A percentile compares a stretch with the other conserved stretches of the same genome.
Evolutionary conservation across 345 rosid species (phyloP).

Genomic region (Hypericum androsaemum): DNA sequence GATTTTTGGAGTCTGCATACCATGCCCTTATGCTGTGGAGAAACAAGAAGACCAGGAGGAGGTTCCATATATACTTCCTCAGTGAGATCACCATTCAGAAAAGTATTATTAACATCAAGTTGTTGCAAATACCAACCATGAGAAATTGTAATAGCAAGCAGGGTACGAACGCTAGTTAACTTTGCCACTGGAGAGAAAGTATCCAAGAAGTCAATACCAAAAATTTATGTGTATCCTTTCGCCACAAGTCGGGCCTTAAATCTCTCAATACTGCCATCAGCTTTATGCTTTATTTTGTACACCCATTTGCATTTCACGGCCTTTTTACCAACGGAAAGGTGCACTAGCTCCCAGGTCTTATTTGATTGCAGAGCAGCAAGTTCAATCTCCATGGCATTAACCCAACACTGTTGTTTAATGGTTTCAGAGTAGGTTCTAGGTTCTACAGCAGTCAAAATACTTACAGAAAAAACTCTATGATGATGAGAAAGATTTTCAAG

Average conservation of each 20-base stretch:
- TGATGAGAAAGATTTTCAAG: too few species aligned
- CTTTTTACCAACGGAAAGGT: not conserved
- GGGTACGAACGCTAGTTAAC: too few species aligned
- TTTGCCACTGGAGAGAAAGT: too few species aligned
- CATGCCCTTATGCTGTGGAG: too few species aligned
- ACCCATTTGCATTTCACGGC: not conserved
- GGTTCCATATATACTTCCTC: too few species aligned
- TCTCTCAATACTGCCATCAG: not conserved
- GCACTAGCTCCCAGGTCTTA: not conserved
- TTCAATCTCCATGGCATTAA: not conserved
- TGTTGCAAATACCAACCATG: too few species aligned
- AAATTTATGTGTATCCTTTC: not conserved
- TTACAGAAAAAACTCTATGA: too few species aligned
- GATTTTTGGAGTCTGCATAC: too few species aligned
- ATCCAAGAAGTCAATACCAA: not conserved
- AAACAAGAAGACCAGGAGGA: too few species aligned
- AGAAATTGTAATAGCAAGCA: too few species aligned
- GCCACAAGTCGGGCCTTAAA: not conserved
- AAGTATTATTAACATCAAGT: too few species aligned
- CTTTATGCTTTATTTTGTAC: not conserved
- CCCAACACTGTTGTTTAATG: not conserved
- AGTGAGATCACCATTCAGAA: too few species aligned
- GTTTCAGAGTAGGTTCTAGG: not conserved
- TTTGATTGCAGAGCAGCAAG: not conserved
- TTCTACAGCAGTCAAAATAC: not conserved